Percentiles rank a stretch among this genome's conserved stretches.
These are phyloP conservation scores for Zygotorulaspora danielsina DNA, from an alignment of 805 yeast genomes.

Conservation along the genomic window DNA sequence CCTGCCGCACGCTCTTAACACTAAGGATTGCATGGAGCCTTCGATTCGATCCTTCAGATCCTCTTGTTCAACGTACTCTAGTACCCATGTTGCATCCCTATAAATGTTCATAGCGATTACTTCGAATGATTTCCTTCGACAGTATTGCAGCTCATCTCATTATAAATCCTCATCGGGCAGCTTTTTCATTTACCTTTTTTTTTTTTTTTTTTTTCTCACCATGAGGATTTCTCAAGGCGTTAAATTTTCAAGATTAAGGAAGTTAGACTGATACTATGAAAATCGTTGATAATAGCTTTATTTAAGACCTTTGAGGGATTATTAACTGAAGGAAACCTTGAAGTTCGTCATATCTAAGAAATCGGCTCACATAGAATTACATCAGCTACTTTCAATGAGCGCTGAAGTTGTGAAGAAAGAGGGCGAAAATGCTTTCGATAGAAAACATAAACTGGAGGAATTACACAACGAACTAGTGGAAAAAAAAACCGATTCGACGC, in stretches of 20 bases:
- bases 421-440: slow-evolving; percentile 4
- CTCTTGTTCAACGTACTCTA: slow-evolving; percentile 32
- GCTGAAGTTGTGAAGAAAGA: slow-evolving; percentile 7
- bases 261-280: no score
- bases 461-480: slow-evolving; percentile 8
- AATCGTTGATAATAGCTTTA: no score
- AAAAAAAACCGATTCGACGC: not conserved
- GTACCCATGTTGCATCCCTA: slow-evolving; percentile 40
- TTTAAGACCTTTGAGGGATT: no score
- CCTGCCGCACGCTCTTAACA: slow-evolving; percentile 47
- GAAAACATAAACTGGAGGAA: slow-evolving; percentile 13
- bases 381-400: slow-evolving; percentile 7
- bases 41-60: slow-evolving; percentile 34
- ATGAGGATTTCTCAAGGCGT: not conserved
- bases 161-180: no score
- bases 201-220: slow-evolving; percentile 5
- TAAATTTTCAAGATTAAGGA: no score
- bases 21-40: slow-evolving; percentile 53
- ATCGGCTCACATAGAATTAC: no score
- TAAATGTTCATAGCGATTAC: slow-evolving; percentile 33
- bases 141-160: slow-evolving; percentile 2
- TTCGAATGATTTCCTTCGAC: not conserved
- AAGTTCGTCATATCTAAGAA: no score
- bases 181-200: no score
- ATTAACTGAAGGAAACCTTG: no score